Base-by-base conservation (phyloP, 2,329 filamentous ascomycete genomes). In the Escovopsis sp. region DNA sequence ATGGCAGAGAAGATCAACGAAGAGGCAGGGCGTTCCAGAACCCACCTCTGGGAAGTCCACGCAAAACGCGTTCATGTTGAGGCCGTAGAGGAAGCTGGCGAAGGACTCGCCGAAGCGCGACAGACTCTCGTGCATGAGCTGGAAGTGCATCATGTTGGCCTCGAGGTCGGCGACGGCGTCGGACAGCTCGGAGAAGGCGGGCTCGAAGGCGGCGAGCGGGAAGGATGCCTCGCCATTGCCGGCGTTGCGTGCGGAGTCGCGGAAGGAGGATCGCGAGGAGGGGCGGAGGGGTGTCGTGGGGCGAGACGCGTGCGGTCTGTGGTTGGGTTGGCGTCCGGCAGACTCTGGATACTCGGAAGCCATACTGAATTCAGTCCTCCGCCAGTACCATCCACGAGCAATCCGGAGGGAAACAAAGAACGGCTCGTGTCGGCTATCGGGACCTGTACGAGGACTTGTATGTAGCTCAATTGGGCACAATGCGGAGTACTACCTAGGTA, bases 51-150 rank as follows among this genome's bases (percentile, higher is more conserved):
- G 83, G 45, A 94, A 98, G 56, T 98, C 90, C 23, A 96, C 87
- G 55, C 88, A 96, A 55, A 96, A 98, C 1, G 90, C 90, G 57
- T 94, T 96, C 87, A 98, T 94, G 53, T 96, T 96, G 54, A 98
- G 58, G 2, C 90, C 90, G 49, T 96, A 98, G 31, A 98, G 61
- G 50, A 98, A 96, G 47, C 80, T 85, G 1, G 86, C 86, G 57
- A 98, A 98, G 51, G 82, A 92, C 66, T 98, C 90, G 57, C 79
- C 88, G 58, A 98, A 98, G 18, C 90, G 75, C 17, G 84, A 76
- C 45, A 98, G 60, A 50, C 84, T 93, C 63, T 96, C 88, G 52
- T 98, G 86, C 78, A 98, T 92, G 43, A 40, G 31, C 27, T 96
- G 88, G 45, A 98, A 76, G 54, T 94, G 86, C 79, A 93, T 85